Evolutionary conservation across 1,284 basidiomycete species (phyloP).

Genomic region (Schizopora paradoxa): DNA sequence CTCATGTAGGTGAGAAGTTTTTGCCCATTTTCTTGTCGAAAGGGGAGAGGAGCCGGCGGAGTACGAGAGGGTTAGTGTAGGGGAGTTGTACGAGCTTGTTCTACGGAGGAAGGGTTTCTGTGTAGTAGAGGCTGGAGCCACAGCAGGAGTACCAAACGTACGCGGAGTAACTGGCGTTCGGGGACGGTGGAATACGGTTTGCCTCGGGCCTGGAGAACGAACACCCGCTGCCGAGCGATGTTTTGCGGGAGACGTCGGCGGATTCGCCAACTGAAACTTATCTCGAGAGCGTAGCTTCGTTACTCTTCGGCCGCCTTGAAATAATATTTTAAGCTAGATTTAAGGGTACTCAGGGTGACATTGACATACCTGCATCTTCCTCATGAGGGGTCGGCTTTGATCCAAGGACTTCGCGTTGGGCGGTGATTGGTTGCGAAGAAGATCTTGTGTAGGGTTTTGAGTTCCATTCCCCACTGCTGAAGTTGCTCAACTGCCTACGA

Average conservation of each 20-base stretch:
- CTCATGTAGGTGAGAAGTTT: slow-evolving; percentile 69
- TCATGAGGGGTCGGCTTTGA: slow-evolving; percentile 5
- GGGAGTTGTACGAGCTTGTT: slow-evolving; percentile 40
- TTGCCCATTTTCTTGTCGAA: slow-evolving; percentile 57
- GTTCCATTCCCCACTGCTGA: slow-evolving; percentile 48
- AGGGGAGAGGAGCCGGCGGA: slow-evolving; percentile 33
- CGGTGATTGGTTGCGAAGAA: slow-evolving; percentile 31
- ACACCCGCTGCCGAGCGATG: slow-evolving; percentile 9
- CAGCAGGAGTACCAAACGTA: slow-evolving; percentile 2
- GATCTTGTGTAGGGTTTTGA: slow-evolving; percentile 33
- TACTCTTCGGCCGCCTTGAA: slow-evolving; percentile 5
- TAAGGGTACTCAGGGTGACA: neutral
- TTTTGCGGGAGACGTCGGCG: neutral
- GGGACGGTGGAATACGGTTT: slow-evolving; percentile 13
- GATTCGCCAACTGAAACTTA: slow-evolving; percentile 3
- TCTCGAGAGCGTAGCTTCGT: neutral
- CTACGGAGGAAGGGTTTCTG: slow-evolving; percentile 30
- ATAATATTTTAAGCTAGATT: neutral
- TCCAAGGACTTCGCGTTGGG: slow-evolving; percentile 15
- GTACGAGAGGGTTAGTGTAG: slow-evolving; percentile 23
- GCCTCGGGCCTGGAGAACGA: slow-evolving; percentile 11
- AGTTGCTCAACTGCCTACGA: slow-evolving; percentile 42
- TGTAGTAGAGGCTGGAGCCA: neutral
- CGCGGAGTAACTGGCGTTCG: slow-evolving; percentile 13
- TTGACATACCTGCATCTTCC: slow-evolving; percentile 14